phyloP scores from a whole-genome alignment of 805 yeast species.

The Kodamaea kaohsiungensis region DNA sequence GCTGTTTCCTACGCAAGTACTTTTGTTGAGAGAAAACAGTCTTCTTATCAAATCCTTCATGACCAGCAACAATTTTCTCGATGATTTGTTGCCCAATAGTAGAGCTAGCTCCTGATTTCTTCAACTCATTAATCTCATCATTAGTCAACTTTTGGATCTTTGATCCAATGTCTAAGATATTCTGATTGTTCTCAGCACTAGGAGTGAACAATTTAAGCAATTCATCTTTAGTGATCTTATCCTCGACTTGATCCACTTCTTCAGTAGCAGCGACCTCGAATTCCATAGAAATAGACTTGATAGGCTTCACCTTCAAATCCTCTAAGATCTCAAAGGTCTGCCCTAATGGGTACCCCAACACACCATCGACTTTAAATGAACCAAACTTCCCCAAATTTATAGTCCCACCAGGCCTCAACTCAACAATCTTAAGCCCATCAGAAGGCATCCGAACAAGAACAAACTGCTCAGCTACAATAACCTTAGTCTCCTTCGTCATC shows the following conservation, averaged over 20 bases:
- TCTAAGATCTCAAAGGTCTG: slow-evolving; percentile 83
- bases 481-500: slow-evolving; percentile 10
- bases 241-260: slow-evolving; percentile 22
- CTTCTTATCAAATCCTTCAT: slow-evolving; percentile 83
- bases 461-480: slow-evolving; percentile 50
- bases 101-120: slow-evolving; percentile 63
- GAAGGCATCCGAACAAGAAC: slow-evolving; percentile 81
- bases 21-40: slow-evolving; percentile 90
- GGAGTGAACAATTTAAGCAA: slow-evolving; percentile 38
- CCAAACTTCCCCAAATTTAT: slow-evolving; percentile 92
- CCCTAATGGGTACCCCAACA: slow-evolving; percentile 83
- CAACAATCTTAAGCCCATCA: slow-evolving; percentile 71
- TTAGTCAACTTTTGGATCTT: slow-evolving; percentile 70
- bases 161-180: slow-evolving; percentile 66
- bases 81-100: slow-evolving; percentile 75
- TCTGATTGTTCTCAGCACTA: slow-evolving; percentile 63
- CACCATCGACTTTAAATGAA: slow-evolving; percentile 67
- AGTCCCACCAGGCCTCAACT: slow-evolving; percentile 57
- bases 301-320: slow-evolving; percentile 51
- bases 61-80: slow-evolving; percentile 78
- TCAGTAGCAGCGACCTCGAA: slow-evolving; percentile 27
- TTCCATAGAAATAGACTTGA: slow-evolving; percentile 36
- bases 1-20: slow-evolving; percentile 87
- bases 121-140: slow-evolving; percentile 84
- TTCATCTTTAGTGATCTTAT: slow-evolving; percentile 38